Evolutionary conservation across 2,329 filamentous ascomycete genomes (phyloP).

Genomic region (Bipolaris gigantea): DNA sequence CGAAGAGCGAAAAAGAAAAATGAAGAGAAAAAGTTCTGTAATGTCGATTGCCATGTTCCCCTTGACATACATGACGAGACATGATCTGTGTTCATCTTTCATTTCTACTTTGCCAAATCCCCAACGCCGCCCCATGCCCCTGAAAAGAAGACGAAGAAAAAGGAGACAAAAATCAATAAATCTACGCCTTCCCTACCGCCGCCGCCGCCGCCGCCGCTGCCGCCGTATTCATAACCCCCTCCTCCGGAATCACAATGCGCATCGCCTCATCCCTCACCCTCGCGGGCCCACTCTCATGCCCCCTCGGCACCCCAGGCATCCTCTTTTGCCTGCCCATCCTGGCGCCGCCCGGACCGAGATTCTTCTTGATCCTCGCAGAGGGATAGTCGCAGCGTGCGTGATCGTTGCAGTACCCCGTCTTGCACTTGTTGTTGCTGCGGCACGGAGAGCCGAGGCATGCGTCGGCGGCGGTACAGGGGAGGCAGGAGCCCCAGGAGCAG

Average conservation of each 20-base stretch:
- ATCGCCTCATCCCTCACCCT: conserved; percentile 38
- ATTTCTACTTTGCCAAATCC: neutral
- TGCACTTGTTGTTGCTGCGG: conserved; percentile 33
- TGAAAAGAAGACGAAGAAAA: too few relatives aligned
- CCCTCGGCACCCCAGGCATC: conserved; percentile 25
- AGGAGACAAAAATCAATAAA: neutral
- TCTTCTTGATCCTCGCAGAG: conserved; percentile 16
- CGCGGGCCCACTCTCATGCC: conserved; percentile 31
- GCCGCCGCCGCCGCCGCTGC: too few relatives aligned
- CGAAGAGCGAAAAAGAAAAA: neutral
- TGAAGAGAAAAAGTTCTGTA: neutral
- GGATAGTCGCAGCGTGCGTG: conserved; percentile 37
- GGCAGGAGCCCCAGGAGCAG: conserved; percentile 37
- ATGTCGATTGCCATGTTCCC: too few relatives aligned
- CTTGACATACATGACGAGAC: too few relatives aligned
- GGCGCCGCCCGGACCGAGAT: conserved; percentile 25
- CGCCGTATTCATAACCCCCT: conserved; percentile 29
- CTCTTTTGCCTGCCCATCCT: conserved; percentile 19
- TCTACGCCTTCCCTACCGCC: neutral
- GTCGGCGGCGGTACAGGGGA: conserved; percentile 19
- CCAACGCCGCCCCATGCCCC: neutral
- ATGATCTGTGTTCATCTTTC: neutral
- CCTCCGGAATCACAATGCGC: conserved; percentile 30
- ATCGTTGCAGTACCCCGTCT: conserved; percentile 38
- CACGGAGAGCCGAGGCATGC: conserved; percentile 33